phyloP scores from a whole-genome alignment of 139 green algal genomes.

The Chlorella sp. region DNA sequence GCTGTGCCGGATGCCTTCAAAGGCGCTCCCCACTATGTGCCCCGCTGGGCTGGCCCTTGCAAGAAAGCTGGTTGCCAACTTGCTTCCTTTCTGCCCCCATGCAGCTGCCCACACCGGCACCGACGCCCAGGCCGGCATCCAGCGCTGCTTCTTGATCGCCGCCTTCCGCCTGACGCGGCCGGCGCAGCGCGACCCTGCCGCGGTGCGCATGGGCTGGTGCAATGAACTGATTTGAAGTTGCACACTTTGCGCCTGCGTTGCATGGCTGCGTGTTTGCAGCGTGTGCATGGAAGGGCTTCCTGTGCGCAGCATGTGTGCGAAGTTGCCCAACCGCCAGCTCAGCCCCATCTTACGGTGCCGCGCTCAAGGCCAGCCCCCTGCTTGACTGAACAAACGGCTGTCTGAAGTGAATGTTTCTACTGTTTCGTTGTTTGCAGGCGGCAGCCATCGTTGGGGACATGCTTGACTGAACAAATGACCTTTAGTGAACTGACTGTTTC shows the following conservation, averaged over 20 bases:
- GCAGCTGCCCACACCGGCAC: constrained; percentile 31
- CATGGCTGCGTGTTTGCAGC: background rate
- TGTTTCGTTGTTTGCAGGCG: background rate
- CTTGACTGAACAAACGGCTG: background rate
- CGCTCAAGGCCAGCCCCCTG: too few species aligned
- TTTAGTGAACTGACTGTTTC: background rate
- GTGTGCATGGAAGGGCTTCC: background rate
- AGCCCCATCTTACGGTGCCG: too few species aligned
- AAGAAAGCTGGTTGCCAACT: background rate
- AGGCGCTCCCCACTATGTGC: too few species aligned
- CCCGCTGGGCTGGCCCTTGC: too few species aligned
- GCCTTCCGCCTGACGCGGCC: constrained; percentile 35
- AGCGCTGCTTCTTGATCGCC: constrained; percentile 32
- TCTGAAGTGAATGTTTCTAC: background rate
- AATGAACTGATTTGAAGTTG: background rate
- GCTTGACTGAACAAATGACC: background rate
- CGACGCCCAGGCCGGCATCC: constrained; percentile 32
- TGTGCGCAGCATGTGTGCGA: too few species aligned
- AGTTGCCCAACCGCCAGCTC: too few species aligned
- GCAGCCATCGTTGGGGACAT: constrained; percentile 12
- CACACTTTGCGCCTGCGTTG: background rate
- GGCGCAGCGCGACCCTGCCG: background rate
- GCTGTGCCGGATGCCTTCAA: too few species aligned
- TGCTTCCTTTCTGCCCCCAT: background rate
- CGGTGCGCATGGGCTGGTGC: background rate